These are phyloP conservation scores for Rhizophagus prolifer DNA, from an alignment of 192 early-diverging fungal species.

Conservation along the genomic window DNA sequence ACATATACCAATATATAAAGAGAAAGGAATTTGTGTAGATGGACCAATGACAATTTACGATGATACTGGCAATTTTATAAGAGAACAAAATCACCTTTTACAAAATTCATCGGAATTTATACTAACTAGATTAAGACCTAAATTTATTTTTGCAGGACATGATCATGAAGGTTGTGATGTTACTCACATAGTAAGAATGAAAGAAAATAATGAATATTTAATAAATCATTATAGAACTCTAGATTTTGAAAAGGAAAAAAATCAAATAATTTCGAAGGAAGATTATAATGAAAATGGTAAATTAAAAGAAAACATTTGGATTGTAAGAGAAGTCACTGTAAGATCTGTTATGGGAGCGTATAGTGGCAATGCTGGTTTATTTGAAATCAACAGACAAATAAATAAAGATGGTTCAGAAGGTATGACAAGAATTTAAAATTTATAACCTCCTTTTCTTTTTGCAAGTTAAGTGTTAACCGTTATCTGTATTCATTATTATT, in stretches of 20 bases:
- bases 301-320: conserved; percentile 12
- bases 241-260: conserved; percentile 37
- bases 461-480: neutral
- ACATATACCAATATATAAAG: conserved; percentile 65
- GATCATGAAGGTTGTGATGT: conserved; percentile 64
- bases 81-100: conserved; percentile 61
- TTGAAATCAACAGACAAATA: conserved; percentile 45
- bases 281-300: conserved; percentile 3
- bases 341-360: conserved; percentile 64
- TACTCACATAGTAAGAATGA: conserved; percentile 34
- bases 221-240: conserved; percentile 34
- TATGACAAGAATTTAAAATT: neutral
- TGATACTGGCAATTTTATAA: conserved; percentile 40
- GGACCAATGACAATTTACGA: conserved; percentile 40
- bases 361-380: conserved; percentile 59
- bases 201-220: conserved; percentile 21
- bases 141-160: conserved; percentile 61
- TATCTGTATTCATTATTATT: neutral
- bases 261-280: conserved; percentile 30
- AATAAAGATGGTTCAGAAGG: conserved; percentile 6
- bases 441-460: neutral
- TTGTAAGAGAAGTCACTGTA: conserved; percentile 55
- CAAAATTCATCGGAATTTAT: conserved; percentile 54
- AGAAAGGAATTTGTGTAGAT: conserved; percentile 51
- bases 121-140: conserved; percentile 53